Evolutionary conservation across 176 grass and related monocot species (phyloP).

Genomic region (Puya raimondii): DNA sequence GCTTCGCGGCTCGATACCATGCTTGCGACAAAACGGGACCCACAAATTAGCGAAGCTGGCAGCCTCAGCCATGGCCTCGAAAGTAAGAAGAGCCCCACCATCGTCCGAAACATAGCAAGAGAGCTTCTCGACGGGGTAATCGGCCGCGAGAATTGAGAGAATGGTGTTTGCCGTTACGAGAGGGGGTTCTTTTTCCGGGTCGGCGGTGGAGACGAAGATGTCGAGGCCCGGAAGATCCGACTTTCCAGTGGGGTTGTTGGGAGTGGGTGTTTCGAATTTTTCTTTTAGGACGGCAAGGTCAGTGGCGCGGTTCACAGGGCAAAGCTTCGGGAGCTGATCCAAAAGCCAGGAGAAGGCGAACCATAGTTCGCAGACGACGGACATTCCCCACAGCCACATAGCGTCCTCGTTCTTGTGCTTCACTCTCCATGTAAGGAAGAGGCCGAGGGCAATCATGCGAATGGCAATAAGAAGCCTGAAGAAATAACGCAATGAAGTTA

Average conservation of each 20-base stretch:
- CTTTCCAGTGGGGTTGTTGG: constrained; percentile 48
- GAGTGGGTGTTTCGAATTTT: constrained; percentile 71
- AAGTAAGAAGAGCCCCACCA: constrained; percentile 81
- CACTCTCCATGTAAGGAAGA: constrained; percentile 86
- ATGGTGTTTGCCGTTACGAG: constrained; percentile 90
- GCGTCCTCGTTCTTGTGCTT: constrained; percentile 75
- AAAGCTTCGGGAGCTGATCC: constrained; percentile 81
- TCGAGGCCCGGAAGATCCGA: constrained; percentile 90
- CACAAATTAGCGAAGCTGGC: constrained; percentile 95
- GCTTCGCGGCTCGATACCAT: constrained; percentile 77
- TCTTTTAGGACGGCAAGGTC: constrained; percentile 81
- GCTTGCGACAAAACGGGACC: constrained; percentile 94
- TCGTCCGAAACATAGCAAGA: constrained; percentile 95
- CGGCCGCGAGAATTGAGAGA: constrained; percentile 89
- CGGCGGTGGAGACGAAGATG: constrained; percentile 88
- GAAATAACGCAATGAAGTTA: constrained; percentile 6
- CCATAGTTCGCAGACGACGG: constrained; percentile 89
- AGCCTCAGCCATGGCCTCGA: constrained; percentile 98
- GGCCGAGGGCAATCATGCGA: constrained; percentile 49
- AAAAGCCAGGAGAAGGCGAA: constrained; percentile 93
- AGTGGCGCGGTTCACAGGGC: constrained; percentile 69
- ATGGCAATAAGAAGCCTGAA: constrained; percentile 78
- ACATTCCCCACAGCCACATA: constrained; percentile 98
- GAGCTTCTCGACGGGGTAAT: constrained; percentile 96
- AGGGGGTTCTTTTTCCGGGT: constrained; percentile 90